A percentile compares a stretch with the other conserved stretches of the same genome.
Evolutionary conservation across 2,329 filamentous ascomycete species (phyloP).

Genomic region (Xenosphaeropsis pyriputrescens): DNA sequence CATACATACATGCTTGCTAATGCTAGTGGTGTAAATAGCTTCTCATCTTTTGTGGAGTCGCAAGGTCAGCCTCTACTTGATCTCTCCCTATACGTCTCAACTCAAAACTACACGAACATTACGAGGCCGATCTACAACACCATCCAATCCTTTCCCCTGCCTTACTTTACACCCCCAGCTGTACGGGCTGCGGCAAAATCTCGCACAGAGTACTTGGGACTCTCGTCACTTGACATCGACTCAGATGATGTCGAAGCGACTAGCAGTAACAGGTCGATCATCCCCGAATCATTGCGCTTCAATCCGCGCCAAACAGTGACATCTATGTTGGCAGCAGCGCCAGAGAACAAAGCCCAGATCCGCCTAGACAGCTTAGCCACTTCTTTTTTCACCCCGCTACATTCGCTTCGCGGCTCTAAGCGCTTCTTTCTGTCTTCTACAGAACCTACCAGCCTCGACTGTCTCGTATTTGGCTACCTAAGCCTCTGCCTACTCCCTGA

Average conservation of each 20-base stretch:
- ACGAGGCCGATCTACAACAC: constrained; percentile 71
- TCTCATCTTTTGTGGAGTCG: constrained; percentile 56
- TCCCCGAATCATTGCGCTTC: constrained; percentile 14
- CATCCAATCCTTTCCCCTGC: constrained; percentile 73
- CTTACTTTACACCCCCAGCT: constrained; percentile 69
- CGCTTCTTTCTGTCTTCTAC: constrained; percentile 36
- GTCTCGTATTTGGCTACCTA: constrained; percentile 67
- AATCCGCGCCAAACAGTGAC: constrained; percentile 30
- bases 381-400: constrained; percentile 57
- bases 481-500: constrained; percentile 52
- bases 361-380: constrained; percentile 58
- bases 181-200: constrained; percentile 56
- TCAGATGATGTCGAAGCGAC: constrained; percentile 20
- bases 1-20: constrained; percentile 3
- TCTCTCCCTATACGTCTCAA: constrained; percentile 79
- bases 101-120: constrained; percentile 65
- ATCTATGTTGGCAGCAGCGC: constrained; percentile 43
- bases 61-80: constrained; percentile 69
- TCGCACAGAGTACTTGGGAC: constrained; percentile 54
- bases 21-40: constrained; percentile 22
- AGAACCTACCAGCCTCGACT: constrained; percentile 56
- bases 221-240: constrained; percentile 54
- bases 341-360: constrained; percentile 61
- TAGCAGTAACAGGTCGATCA: constrained; percentile 19
- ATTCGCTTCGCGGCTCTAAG: constrained; percentile 41